Conservation (phyloP, 1,139 yeast genomes). For the Geotrichum reessii region DNA sequence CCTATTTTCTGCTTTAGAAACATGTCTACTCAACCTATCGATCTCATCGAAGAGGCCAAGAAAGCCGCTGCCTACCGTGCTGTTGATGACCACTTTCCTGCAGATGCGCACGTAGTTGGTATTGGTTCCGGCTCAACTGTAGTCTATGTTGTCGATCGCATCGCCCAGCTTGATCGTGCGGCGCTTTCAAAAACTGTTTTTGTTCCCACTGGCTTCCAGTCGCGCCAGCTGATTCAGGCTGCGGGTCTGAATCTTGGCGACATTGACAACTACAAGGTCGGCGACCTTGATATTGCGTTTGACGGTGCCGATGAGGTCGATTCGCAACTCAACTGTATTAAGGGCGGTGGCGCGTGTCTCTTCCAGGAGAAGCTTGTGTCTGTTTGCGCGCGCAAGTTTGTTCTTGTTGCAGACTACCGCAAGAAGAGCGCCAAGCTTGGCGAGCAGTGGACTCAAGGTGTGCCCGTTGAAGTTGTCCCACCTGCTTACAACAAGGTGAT, state of each 20-base stretch:
- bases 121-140: slow-evolving; percentile 97
- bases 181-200: slow-evolving; percentile 50
- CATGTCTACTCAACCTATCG: slow-evolving; percentile 8
- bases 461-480: slow-evolving; percentile 95
- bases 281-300: slow-evolving; percentile 78
- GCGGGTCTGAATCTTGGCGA: slow-evolving; percentile 76
- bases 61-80: slow-evolving; percentile 86
- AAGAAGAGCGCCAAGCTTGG: slow-evolving; percentile 70
- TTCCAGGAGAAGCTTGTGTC: slow-evolving; percentile 96
- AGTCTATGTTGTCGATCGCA: slow-evolving; percentile 88
- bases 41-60: slow-evolving; percentile 56
- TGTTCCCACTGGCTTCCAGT: slow-evolving; percentile 95
- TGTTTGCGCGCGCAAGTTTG: slow-evolving; percentile 64
- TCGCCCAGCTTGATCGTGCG: slow-evolving; percentile 61
- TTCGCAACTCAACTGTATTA: slow-evolving; percentile 69
- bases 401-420: slow-evolving; percentile 89
- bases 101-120: slow-evolving; percentile 70
- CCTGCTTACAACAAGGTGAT: slow-evolving; percentile 74
- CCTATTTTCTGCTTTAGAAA: background rate
- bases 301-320: slow-evolving; percentile 99
- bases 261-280: slow-evolving; percentile 67
- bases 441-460: slow-evolving; percentile 77
- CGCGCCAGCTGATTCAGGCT: slow-evolving; percentile 74
- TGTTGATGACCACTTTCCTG: slow-evolving; percentile 80
- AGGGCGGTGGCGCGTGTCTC: slow-evolving; percentile 98